These are phyloP conservation scores for Centaurea solstitialis DNA, from an alignment of 129 eudicot species.

Conservation along the genomic window DNA sequence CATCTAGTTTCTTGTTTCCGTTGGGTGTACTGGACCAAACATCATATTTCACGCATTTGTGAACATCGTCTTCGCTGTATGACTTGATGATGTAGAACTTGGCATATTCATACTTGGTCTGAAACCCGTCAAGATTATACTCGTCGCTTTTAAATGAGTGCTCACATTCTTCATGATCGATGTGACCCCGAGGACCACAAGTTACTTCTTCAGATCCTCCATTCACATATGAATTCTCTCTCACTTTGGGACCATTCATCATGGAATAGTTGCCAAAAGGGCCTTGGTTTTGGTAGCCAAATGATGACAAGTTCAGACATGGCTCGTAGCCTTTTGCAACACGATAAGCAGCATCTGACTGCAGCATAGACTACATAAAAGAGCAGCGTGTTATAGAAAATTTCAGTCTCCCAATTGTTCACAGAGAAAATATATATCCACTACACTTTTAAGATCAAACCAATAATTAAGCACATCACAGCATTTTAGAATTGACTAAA, in stretches of 20 bases:
- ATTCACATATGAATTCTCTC: constrained; percentile 39
- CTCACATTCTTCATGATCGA: constrained; percentile 37
- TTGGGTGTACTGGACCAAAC: constrained; percentile 97
- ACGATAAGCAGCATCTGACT: constrained; percentile 52
- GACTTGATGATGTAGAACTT: constrained; percentile 86
- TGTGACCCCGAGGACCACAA: constrained; percentile 83
- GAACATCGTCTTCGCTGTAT: constrained; percentile 91
- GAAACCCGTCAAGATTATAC: constrained; percentile 73
- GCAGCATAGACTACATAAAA: constrained; percentile 17
- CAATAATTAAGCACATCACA: background rate
- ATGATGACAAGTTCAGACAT: constrained; percentile 41
- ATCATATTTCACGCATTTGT: constrained; percentile 78
- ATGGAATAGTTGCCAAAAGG: constrained; percentile 38
- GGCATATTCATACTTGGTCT: constrained; percentile 54
- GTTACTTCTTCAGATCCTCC: constrained; percentile 63
- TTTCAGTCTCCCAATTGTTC: background rate
- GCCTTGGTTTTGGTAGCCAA: constrained; percentile 48
- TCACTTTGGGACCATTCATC: constrained; percentile 38
- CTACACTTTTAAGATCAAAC: background rate
- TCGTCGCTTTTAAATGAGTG: constrained; percentile 28
- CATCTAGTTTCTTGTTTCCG: constrained; percentile 80
- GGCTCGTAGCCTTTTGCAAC: constrained; percentile 42
- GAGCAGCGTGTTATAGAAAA: background rate
- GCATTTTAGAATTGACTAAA: background rate
- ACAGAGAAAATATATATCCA: background rate